phyloP scores from a whole-genome alignment of 2,329 filamentous ascomycete genomes.

The Phialocephala subalpina region DNA sequence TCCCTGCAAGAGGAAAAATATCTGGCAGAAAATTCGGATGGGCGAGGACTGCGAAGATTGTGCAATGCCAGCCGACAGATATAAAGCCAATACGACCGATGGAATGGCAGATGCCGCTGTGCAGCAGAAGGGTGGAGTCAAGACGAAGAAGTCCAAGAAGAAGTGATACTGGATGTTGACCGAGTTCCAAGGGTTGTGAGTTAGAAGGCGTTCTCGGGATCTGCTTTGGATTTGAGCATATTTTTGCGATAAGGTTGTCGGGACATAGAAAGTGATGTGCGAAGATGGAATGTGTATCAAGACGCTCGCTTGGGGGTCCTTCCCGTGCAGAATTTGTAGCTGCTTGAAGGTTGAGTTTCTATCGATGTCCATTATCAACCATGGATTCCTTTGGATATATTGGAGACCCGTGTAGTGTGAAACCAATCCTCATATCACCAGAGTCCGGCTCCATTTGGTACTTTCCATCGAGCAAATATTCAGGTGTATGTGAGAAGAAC shows the following conservation, averaged over 20 bases:
- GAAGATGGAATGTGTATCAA: neutral
- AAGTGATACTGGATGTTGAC: constrained; percentile 46
- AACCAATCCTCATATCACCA: neutral
- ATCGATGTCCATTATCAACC: neutral
- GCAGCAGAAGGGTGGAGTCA: constrained; percentile 23
- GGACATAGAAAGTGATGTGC: neutral
- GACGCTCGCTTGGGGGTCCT: neutral
- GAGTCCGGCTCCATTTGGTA: no score
- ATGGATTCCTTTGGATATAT: neutral
- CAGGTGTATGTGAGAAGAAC: no score
- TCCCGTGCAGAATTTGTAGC: neutral
- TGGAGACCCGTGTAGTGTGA: neutral
- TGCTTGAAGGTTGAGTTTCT: neutral
- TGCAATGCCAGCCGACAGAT: constrained; percentile 30
- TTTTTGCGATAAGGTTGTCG: neutral
- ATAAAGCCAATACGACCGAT: constrained; percentile 10
- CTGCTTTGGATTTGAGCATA: neutral
- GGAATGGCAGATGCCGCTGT: constrained; percentile 5
- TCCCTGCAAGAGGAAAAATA: constrained; percentile 38
- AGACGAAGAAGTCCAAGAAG: constrained; percentile 25
- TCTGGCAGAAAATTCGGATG: constrained; percentile 43
- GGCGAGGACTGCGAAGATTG: constrained; percentile 41
- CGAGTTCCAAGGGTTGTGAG: neutral
- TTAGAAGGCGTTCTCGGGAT: neutral
- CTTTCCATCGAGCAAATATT: no score